Evolutionary conservation across 2,329 filamentous ascomycete species (phyloP).

Genomic region (Fusarium nisikadoi): DNA sequence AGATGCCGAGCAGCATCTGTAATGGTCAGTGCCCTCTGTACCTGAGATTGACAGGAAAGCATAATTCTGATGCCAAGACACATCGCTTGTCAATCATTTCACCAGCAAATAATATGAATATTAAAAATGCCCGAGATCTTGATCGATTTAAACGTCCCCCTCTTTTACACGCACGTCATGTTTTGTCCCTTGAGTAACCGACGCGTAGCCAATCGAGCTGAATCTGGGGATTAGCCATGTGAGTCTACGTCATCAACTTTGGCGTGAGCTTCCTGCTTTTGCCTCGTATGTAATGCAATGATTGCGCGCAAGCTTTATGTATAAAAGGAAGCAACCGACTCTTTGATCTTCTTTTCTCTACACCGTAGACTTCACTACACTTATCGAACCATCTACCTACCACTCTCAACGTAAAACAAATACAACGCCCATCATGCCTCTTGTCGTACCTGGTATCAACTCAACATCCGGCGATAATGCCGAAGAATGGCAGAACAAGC

Average conservation of each 20-base stretch:
- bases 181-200: constrained; percentile 14
- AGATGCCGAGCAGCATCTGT: not conserved
- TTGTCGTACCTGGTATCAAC: constrained; percentile 69
- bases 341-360: not conserved
- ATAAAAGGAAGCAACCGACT: constrained; percentile 19
- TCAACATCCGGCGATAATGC: constrained; percentile 58
- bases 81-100: not conserved
- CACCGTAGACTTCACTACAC: not conserved
- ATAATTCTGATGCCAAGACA: constrained; percentile 22
- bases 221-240: constrained; percentile 31
- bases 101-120: not conserved
- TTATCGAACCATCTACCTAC: not conserved
- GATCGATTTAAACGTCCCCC: constrained; percentile 1
- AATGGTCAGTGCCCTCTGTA: constrained; percentile 20
- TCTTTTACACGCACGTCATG: constrained; percentile 29
- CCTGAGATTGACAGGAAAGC: constrained; percentile 29
- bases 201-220: constrained; percentile 34
- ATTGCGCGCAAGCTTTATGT: constrained; percentile 17
- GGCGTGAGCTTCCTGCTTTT: constrained; percentile 18
- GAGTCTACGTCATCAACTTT: constrained; percentile 44
- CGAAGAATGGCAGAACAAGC: constrained; percentile 69
- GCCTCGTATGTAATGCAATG: constrained; percentile 4
- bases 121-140: constrained; percentile 15
- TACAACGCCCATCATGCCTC: constrained; percentile 65
- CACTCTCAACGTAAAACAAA: not conserved